Base-by-base conservation (phyloP, 768 basidiomycete species). In the Xerocomellus chrysenteron region DNA sequence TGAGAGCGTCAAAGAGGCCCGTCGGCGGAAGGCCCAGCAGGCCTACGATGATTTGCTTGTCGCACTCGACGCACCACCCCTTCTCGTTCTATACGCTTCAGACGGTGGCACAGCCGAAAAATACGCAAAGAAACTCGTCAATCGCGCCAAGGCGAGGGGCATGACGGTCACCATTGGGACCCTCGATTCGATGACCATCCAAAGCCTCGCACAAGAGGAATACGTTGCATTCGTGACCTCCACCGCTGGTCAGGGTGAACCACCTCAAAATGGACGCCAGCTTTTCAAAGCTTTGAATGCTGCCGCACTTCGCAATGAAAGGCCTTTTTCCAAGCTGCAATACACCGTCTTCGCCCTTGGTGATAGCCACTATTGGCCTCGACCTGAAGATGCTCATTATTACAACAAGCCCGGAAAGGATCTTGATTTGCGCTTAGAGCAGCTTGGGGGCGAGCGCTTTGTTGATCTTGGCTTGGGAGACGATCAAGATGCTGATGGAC, bases 331-430 rank as follows among this genome's bases (percentile, higher is more conserved):
- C 50, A 86, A 86, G 58, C 76, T 94, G 56, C 87, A 83, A 67
- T 91, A 83, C 72, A 74, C 87, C 51, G 94, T 98, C 43, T 97
- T 98, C 63, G 96, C 80, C 47, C 89, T 99, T 85, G 97, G 97
- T 58, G 97, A 99, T 73, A 95, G 90, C 70, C 95, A 97, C 74
- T 99, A 99, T 76, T 99, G 97, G 97, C 97, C 97, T 10, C 84
- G 97, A 41, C 82, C 90, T 17, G 94, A 98, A 72, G 97, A 98
- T 67, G 88, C 87, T n/a, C 90, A 93, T 65, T 98, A 96, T 74
- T 99, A 98, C 80, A 99, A 98, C 81, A 97, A 94, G 74, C 87
- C 96, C 0, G 83, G 86, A 17, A 95, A 94, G 74, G 96, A 98
- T 59, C 84, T 98, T 50, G 87, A 94, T 74, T 75, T 80, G 24